Base-by-base conservation (phyloP, 2,329 filamentous ascomycete genomes). In the Venturia effusa region DNA sequence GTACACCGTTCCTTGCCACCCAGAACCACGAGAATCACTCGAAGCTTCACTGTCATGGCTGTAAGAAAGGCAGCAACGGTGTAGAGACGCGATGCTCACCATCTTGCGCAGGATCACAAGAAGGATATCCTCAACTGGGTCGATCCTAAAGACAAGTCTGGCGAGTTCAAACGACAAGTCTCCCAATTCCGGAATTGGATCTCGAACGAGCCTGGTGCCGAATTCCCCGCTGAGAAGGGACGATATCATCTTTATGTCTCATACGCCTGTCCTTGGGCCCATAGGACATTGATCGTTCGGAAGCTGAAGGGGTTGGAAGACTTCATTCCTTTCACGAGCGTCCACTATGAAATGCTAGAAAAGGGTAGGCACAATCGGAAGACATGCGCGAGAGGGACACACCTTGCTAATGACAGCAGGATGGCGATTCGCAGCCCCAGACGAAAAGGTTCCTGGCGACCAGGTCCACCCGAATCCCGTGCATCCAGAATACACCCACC, bases 161-260 rank as follows among this genome's bases (percentile, higher is more conserved):
- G 93, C 75, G 92, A 97, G 77, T 97, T 96, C 83, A 96, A 96
- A 79, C 88, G 93, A 67, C 89, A 92, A 74, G 81, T 83, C 67
- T 94, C 90, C 66, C 83, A 85, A 64, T 97, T 97, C 78, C 86
- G 94, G 65, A 84, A 88, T 74, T 89, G 80, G 75, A 89, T 96
- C 74, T 90, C 88, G 39, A 84, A 82, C 67, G 84, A 90, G 69
- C 76, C 84, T 0, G 87, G 84, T 51, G 88, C 90, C 5, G 78
- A 87, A 74, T 97, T 92, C 69, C 89, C 91, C 5, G 84, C 91
- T 0, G 93, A 97, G 77, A 90, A 90, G 77, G 90, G 84, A 62
- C 84, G 94, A 64, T 99, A 99, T 75, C 94, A 99, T 77, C 85
- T 99, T 70, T 99, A 93, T 73, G 88, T 96, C 68, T 93, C 88